A percentile compares a stretch with the other conserved stretches of the same genome.
Conservation (phyloP, 2,329 filamentous ascomycete species). For the Diaporthe capsici region DNA sequence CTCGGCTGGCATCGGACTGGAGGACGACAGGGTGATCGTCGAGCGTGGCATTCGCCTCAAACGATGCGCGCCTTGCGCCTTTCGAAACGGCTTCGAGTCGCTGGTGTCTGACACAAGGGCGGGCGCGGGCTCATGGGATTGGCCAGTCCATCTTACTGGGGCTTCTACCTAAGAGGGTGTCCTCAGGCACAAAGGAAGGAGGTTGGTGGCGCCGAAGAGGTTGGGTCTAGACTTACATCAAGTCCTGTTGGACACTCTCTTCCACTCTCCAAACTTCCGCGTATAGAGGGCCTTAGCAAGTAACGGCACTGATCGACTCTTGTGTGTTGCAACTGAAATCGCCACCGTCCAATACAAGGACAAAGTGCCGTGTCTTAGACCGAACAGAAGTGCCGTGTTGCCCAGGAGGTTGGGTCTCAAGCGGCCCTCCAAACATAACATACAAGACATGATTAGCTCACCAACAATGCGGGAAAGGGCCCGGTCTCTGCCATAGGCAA, state of each 20-base stretch:
- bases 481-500: slow-evolving; percentile 1
- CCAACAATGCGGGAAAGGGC: neutral
- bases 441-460: neutral
- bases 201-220: neutral
- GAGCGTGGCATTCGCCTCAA: neutral
- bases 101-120: neutral
- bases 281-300: neutral
- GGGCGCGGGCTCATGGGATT: neutral
- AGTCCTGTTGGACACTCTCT: neutral
- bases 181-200: neutral
- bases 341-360: neutral
- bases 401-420: neutral
- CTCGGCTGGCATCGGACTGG: slow-evolving; percentile 23
- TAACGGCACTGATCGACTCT: neutral
- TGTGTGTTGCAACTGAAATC: neutral
- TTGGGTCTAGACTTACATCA: slow-evolving; percentile 9
- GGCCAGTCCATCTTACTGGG: neutral
- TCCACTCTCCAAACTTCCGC: neutral
- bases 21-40: neutral
- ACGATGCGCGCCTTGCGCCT: neutral
- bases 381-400: neutral
- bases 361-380: too few relatives aligned
- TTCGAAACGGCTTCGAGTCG: neutral
- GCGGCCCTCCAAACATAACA: neutral
- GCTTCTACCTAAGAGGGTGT: neutral